Percentiles rank a stretch among this genome's conserved stretches.
Evolutionary conservation across 2,329 filamentous ascomycete species (phyloP).

Genomic region (Ustulina deusta): DNA sequence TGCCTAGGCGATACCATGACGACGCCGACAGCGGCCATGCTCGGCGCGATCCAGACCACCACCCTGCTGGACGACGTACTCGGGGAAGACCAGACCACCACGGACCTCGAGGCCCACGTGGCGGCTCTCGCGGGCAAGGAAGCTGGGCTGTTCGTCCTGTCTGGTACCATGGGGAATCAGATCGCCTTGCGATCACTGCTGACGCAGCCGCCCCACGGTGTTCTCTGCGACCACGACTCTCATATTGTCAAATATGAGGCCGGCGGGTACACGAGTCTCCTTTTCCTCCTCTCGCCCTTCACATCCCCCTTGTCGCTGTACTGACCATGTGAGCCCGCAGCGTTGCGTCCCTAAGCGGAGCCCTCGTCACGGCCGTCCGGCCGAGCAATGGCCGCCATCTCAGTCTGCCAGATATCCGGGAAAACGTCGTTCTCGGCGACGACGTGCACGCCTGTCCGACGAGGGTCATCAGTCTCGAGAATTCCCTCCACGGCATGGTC

Average conservation of each 20-base stretch:
- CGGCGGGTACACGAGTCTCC: slow-evolving; percentile 53
- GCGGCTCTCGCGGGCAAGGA: slow-evolving; percentile 75
- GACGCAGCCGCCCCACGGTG: slow-evolving; percentile 74
- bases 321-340: slow-evolving; percentile 38
- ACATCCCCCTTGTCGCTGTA: neutral
- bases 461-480: slow-evolving; percentile 57
- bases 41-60: slow-evolving; percentile 74
- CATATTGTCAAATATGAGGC: slow-evolving; percentile 74
- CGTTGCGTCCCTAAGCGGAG: slow-evolving; percentile 73
- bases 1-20: slow-evolving; percentile 74
- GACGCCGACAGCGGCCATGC: slow-evolving; percentile 77
- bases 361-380: slow-evolving; percentile 64
- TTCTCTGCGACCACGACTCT: slow-evolving; percentile 75
- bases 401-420: slow-evolving; percentile 57
- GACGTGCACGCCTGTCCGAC: slow-evolving; percentile 58
- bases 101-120: slow-evolving; percentile 73
- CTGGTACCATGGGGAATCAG: slow-evolving; percentile 87
- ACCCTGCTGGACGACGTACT: slow-evolving; percentile 84
- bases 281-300: neutral
- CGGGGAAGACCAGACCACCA: slow-evolving; percentile 77
- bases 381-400: slow-evolving; percentile 56
- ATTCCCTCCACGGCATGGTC: slow-evolving; percentile 54
- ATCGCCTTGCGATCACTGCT: slow-evolving; percentile 78
- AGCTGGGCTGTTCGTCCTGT: slow-evolving; percentile 76
- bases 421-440: slow-evolving; percentile 55